Base-by-base conservation (phyloP, 2,329 filamentous ascomycete species). In the Aspergillus nomiae region DNA sequence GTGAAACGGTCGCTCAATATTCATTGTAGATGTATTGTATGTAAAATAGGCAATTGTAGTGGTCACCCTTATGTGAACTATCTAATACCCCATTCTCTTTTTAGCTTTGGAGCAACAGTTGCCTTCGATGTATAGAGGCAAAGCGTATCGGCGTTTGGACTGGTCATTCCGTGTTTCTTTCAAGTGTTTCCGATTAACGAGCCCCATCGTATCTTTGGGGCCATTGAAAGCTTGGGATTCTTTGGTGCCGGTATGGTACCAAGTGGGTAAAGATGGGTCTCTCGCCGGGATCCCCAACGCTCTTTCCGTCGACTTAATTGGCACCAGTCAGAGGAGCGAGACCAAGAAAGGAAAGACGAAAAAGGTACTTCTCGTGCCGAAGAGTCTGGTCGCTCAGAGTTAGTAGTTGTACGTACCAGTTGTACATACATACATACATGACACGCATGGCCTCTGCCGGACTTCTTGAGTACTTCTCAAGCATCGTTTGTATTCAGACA, bases 181-280 rank as follows among this genome's bases (percentile, higher is more conserved):
- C 60, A 38, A n/a, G 59, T 32, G 59, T 61, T 46, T 61, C 54
- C 36, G 59, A 61, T 61, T 61, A 11, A 60, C n/a, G 46, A 59
- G 48, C 30, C 54, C 59, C 54, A 59, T 59, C 46, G 58, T 54
- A 54, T 54, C 26, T 24, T 10, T 50, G 46, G 24, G 43, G 45
- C 54, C 59, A 61, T 36, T 61, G 45, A 61, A 43, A 61, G 54
- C 28, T 53, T 54, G 54, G 26, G 4, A 24, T 51, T 32, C 32
- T 45, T 46, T 48, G 50, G 34, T 56, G 50, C 46, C 14, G 48
- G 38, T 45, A 54, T 61, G 55, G 28, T 36, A 46, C 36, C 51
- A 38, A 43, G 24, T 46, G 38, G 51, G 59, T 59, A 43, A 38
- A 19, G 48, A 46, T 58, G 60, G 60, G 50, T 56, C 53, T 46